These are phyloP conservation scores for Fusarium temperatum DNA, from an alignment of 2,329 filamentous ascomycete genomes.

Conservation along the genomic window DNA sequence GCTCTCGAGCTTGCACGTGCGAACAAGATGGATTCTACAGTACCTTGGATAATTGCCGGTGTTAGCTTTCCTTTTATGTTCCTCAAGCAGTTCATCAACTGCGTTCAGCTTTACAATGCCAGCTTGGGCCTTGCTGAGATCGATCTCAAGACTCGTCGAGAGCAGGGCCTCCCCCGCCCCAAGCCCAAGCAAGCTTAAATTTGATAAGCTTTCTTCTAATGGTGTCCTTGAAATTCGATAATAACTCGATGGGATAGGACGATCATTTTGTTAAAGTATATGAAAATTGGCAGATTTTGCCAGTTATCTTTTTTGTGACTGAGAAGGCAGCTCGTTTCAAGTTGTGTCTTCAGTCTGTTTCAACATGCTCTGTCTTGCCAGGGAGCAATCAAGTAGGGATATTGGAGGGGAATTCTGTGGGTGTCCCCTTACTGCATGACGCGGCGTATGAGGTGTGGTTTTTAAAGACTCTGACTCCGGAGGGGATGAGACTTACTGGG, in stretches of 20 bases:
- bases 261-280: neutral
- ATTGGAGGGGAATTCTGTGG: slow-evolving; percentile 24
- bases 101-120: slow-evolving; percentile 93
- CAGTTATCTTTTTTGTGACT: slow-evolving; percentile 10
- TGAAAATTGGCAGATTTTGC: neutral
- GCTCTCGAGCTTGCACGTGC: slow-evolving; percentile 92
- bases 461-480: slow-evolving; percentile 32
- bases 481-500: slow-evolving; percentile 37
- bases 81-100: slow-evolving; percentile 92
- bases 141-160: slow-evolving; percentile 73
- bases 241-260: neutral
- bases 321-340: neutral
- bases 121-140: slow-evolving; percentile 92
- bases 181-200: slow-evolving; percentile 47
- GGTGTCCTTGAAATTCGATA: neutral
- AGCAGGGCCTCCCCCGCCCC: slow-evolving; percentile 60
- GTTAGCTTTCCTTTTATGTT: slow-evolving; percentile 88
- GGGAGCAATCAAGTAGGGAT: slow-evolving; percentile 33
- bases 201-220: neutral
- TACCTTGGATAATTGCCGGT: slow-evolving; percentile 76
- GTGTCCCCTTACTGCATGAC: slow-evolving; percentile 40
- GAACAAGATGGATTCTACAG: slow-evolving; percentile 86
- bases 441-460: slow-evolving; percentile 42
- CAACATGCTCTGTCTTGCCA: slow-evolving; percentile 18
- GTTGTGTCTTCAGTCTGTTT: slow-evolving; percentile 25